Base-by-base conservation (phyloP, 345 rosid genomes). In the Brassica juncea region DNA sequence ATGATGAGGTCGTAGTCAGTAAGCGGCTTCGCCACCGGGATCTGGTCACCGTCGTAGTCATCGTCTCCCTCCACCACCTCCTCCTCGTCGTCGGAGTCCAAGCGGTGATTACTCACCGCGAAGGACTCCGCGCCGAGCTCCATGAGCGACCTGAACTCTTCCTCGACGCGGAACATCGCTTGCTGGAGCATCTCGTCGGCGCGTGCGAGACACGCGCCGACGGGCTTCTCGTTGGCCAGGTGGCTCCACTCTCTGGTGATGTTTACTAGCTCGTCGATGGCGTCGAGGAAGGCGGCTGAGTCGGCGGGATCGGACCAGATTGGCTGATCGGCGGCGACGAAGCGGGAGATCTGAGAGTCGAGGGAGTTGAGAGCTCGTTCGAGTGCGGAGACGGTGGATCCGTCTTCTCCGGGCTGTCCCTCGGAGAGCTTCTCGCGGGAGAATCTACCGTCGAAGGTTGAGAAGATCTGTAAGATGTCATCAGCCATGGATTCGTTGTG, bases 381-480 rank as follows among this genome's bases (percentile, higher is more conserved):
- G 49, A 94, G 93, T 25, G 70, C 68, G 6, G 87, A 82, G 37
- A 77, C 85, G 44, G 80, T 82, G 31, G 89, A 81, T 49, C 81
- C 84, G 32, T 83, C 87, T 80, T 82, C 86, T 5, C 79, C 80
- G 31, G 31, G 64, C 35, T 86, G 83, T 15, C 27, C 64, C 3
- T 84, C 88, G 63, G 88, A 78, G 14, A 92, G 73, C 42, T 88
- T 92, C 74, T 92, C 99, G 37, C 99, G 97, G 15, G 97, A 88
- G 37, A 92, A 92, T 12, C 99, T 79, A 65, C 91, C 91, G 85
- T 94, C 98, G 83, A 89, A 92, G 85, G 79, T 91, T 68, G 98
- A 92, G 86, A 91, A 90, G 81, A 92, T 92, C 86, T 94, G 99
- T 71, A 92, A 79, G 78, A 94, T 88, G 81, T 94, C 98, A 66